Base-by-base conservation (phyloP, 208 protist species). In the Trypanosoma rangeli region DNA sequence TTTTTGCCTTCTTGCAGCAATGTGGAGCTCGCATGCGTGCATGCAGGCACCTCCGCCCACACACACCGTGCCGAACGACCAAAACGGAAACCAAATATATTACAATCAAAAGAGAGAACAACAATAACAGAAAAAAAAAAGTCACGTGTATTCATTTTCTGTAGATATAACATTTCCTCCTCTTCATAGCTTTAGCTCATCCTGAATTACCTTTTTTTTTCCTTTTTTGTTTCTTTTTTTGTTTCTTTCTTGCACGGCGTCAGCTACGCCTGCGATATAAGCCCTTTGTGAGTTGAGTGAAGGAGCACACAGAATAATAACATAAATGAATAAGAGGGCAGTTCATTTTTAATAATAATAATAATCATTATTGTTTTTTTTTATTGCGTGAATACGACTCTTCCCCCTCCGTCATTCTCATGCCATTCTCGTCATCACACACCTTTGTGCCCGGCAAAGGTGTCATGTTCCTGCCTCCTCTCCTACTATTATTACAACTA, bases 31-130 rank as follows among this genome's bases (percentile, higher is more conserved):
- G 33, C 33, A 7, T 7, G 2, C 2, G 33, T 37, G 33, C 33
- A 7, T 7, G 33, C 33, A 37, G 33, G 33, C 33, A 37, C 33
- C 33, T 7, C 2, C 7, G 33, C n/a, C n/a, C n/a, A n/a, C n/a
- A 46, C 31, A 26, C 22, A 22, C 22, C 63, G 5, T 8, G 18
- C 29, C 49, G 46, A 5, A 8, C n/a, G 20, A 9, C 15, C 48
- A n/a, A 50, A 61, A 60, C 65, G 33, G 7, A 59, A 50, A 59
- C 70, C 50, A 64, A 39, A 28, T 5, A 31, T 54, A 3, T 49
- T 9, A 33, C 35, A 50, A 54, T 66, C 52, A 52, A 66, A 68
- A 70, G 37, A 31, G 50, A 77, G 49, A 58, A 56, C 24, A 54
- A 39, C 31, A 65, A 26, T n/a, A 49, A 59, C 29, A 55, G 31